Evolutionary conservation across 2,329 filamentous ascomycete species (phyloP).

Genomic region (Fusarium coffeatum): DNA sequence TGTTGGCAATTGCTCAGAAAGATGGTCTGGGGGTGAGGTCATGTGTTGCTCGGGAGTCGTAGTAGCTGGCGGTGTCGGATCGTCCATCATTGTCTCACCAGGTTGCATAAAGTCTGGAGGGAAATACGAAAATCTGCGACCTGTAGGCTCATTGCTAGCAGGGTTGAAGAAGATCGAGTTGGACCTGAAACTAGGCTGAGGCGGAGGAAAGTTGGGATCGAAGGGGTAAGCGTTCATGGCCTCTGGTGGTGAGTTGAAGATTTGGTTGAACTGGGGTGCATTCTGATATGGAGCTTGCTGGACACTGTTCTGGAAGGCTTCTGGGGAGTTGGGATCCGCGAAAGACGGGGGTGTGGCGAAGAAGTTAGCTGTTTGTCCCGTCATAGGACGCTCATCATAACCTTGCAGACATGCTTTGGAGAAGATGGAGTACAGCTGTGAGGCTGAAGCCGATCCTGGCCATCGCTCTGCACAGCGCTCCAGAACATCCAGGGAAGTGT

Average conservation of each 20-base stretch:
- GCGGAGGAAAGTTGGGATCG: conserved; percentile 56
- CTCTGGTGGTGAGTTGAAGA: conserved; percentile 67
- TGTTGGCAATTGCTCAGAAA: conserved; percentile 54
- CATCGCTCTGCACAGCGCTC: conserved; percentile 85
- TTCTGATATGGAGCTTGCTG: conserved; percentile 56
- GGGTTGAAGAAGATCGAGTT: conserved; percentile 75
- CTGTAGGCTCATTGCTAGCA: conserved; percentile 63
- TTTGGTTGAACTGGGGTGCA: conserved; percentile 68
- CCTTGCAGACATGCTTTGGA: conserved; percentile 87
- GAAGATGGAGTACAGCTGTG: conserved; percentile 87
- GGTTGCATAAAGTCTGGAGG: conserved; percentile 64
- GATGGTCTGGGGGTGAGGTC: conserved; percentile 47
- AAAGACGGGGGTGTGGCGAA: conserved; percentile 52
- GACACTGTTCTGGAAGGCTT: conserved; percentile 47
- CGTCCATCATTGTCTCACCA: conserved; percentile 50
- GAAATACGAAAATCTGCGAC: conserved; percentile 72
- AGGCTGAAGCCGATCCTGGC: conserved; percentile 88
- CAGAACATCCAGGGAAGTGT: conserved; percentile 81
- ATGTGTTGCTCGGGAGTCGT: conserved; percentile 46
- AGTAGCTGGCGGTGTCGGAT: conserved; percentile 51
- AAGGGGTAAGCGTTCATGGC: conserved; percentile 61
- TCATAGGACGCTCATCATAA: conserved; percentile 70
- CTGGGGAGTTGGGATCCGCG: conserved; percentile 49
- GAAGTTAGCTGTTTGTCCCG: conserved; percentile 45
- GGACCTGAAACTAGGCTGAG: conserved; percentile 70